phyloP scores from a whole-genome alignment of 768 basidiomycete genomes.

The Pleurotus cornucopiae region DNA sequence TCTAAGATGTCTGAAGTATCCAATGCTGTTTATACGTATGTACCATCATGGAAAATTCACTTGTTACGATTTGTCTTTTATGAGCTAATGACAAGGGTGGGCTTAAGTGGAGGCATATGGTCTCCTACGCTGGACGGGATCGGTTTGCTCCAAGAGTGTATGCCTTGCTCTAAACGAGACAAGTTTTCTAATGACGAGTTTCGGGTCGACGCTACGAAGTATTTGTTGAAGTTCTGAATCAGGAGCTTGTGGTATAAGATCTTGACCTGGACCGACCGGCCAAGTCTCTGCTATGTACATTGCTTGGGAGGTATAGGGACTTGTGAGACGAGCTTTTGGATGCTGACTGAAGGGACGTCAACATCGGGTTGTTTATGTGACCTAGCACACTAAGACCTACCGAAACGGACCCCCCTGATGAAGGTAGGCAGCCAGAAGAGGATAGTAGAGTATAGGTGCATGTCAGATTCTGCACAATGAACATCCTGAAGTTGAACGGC shows the following conservation, averaged over 20 bases:
- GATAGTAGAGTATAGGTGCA: not conserved
- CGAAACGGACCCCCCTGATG: not conserved
- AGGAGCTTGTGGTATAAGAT: conserved; percentile 37
- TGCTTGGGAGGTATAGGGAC: conserved; percentile 1
- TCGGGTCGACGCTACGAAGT: conserved; percentile 39
- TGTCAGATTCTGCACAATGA: not conserved
- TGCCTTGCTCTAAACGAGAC: conserved; percentile 52
- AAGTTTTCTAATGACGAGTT: conserved; percentile 44
- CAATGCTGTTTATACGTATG: not conserved
- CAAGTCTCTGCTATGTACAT: conserved; percentile 27
- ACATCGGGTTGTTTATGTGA: not conserved
- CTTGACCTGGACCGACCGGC: conserved; percentile 46
- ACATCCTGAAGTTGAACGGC: not conserved
- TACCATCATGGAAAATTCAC: not conserved
- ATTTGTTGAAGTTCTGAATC: conserved; percentile 39
- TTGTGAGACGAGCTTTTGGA: conserved; percentile 3
- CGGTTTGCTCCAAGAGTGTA: conserved; percentile 49
- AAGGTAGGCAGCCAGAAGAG: not conserved
- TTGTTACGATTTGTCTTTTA: too few relatives aligned
- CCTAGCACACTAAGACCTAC: not conserved
- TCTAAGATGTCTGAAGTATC: not conserved
- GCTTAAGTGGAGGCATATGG: too few relatives aligned
- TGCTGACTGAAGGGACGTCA: not conserved
- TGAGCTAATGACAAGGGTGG: too few relatives aligned
- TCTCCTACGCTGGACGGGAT: conserved; percentile 23